Evolutionary conservation across 305 asterid species (phyloP).

Genomic region (Ilex paraguariensis): DNA sequence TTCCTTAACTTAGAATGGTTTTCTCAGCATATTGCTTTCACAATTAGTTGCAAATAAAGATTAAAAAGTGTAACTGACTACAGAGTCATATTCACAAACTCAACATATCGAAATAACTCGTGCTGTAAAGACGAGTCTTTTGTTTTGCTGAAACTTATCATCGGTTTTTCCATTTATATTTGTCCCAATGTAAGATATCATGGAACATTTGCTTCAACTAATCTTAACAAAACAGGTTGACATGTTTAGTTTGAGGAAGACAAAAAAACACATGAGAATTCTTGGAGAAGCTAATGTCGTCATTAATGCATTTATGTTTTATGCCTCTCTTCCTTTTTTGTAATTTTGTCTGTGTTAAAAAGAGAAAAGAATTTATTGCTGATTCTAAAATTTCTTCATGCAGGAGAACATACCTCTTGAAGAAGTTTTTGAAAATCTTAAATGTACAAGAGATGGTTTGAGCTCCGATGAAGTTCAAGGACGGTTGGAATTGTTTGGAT

Average conservation of each 20-base stretch:
- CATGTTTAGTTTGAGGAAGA: background rate
- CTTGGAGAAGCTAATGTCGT: background rate
- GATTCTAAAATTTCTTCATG: conserved; percentile 2
- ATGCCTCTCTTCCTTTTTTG: background rate
- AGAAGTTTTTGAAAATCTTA: conserved; percentile 36
- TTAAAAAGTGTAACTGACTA: no score
- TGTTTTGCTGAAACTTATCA: no score
- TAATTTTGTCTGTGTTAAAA: background rate
- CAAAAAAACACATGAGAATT: background rate
- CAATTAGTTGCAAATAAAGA: no score
- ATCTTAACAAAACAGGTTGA: no score
- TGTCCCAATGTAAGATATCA: no score
- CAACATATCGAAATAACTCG: no score
- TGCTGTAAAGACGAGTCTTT: no score
- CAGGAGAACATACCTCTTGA: conserved; percentile 51
- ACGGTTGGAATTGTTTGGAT: conserved; percentile 41
- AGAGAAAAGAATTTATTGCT: background rate
- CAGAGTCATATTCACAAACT: no score
- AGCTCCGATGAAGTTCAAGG: conserved; percentile 31
- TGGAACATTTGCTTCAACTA: no score
- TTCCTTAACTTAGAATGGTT: no score
- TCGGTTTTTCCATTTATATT: no score
- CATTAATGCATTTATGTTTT: background rate
- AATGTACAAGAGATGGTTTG: conserved; percentile 40
- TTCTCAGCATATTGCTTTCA: no score